A percentile compares a stretch with the other conserved stretches of the same genome.
Conservation (phyloP, 108 stramenopile genomes). For the Stephanodiscus triporus region DNA sequence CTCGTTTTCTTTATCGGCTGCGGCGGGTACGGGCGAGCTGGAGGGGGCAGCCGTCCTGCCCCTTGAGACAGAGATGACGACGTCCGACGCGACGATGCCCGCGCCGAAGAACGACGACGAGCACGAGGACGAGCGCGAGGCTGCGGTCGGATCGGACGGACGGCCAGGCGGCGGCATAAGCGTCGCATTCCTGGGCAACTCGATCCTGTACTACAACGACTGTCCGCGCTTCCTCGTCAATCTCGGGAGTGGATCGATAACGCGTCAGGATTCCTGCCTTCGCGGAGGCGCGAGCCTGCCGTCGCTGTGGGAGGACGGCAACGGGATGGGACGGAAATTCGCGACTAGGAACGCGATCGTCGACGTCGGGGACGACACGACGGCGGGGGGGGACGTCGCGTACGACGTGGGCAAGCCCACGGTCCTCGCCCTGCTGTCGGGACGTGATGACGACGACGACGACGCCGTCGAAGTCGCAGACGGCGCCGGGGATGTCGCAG, state of each 20-base stretch:
- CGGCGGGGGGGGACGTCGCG: conserved; percentile 17
- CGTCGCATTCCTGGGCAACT: conserved; percentile 74
- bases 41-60: no score
- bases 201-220: conserved; percentile 80
- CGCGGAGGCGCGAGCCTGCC: conserved; percentile 62
- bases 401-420: conserved; percentile 77
- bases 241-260: conserved; percentile 31
- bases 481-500: neutral
- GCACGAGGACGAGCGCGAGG: no score
- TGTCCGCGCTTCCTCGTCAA: conserved; percentile 65
- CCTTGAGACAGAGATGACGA: no score
- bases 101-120: no score
- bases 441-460: neutral
- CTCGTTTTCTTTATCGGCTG: no score
- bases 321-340: conserved; percentile 73
- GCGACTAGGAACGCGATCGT: conserved; percentile 43
- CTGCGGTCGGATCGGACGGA: no score
- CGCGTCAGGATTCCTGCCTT: conserved; percentile 20
- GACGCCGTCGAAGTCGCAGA: neutral
- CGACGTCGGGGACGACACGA: conserved; percentile 5
- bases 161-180: conserved; percentile 11
- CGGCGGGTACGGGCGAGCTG: no score
- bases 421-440: conserved; percentile 49
- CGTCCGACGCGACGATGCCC: no score
- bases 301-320: conserved; percentile 58